phyloP scores from a whole-genome alignment of 257 asterid genomes.

The Forsythia viridissima region DNA sequence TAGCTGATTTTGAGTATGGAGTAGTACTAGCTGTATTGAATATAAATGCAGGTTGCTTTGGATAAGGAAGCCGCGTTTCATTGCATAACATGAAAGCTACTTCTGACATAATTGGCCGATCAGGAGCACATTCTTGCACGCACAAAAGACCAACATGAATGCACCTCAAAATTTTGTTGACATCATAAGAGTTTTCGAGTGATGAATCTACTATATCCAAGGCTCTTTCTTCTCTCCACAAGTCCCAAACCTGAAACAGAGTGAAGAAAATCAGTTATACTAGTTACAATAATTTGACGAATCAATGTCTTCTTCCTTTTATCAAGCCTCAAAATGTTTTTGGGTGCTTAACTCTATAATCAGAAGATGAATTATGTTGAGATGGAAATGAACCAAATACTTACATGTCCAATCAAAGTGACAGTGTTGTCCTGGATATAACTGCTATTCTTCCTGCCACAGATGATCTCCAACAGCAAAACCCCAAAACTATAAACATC shows the following conservation, averaged over 20 bases:
- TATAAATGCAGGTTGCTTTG: conserved; percentile 11
- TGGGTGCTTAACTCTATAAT: not conserved
- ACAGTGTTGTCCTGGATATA: conserved; percentile 58
- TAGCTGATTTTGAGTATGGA: not conserved
- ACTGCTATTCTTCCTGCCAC: conserved; percentile 65
- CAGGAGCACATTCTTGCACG: conserved; percentile 67
- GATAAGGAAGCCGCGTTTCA: conserved; percentile 22
- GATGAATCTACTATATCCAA: conserved; percentile 49
- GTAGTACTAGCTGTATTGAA: not conserved
- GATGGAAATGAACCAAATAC: conserved; percentile 11
- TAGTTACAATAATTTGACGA: not conserved
- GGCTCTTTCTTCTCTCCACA: conserved; percentile 53
- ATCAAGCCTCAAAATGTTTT: no score
- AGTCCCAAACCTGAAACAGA: conserved; percentile 56
- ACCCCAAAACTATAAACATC: conserved; percentile 78
- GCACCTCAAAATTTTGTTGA: conserved; percentile 58
- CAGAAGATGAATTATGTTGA: not conserved
- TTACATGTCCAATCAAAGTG: conserved; percentile 70
- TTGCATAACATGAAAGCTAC: conserved; percentile 61
- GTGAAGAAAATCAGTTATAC: not conserved
- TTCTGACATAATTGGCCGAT: conserved; percentile 67
- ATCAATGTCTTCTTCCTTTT: not conserved
- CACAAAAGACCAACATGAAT: conserved; percentile 69
- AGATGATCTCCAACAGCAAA: conserved; percentile 59
- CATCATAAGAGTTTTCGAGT: conserved; percentile 33